These are phyloP conservation scores for Arthrinium puccinioides DNA, from an alignment of 2,329 filamentous ascomycete genomes.

Conservation along the genomic window DNA sequence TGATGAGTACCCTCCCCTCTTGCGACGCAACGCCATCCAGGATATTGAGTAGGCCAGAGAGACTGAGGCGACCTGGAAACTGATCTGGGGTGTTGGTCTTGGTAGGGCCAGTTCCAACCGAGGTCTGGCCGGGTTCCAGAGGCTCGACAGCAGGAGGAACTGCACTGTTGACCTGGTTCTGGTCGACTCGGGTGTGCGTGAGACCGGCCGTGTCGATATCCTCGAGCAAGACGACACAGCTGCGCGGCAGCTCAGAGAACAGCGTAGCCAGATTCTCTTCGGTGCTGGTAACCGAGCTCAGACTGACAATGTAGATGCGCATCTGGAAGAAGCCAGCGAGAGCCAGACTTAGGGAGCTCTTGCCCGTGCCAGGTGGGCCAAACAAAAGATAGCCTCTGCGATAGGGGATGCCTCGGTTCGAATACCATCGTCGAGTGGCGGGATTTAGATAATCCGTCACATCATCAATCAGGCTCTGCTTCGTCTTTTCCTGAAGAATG, in stretches of 20 bases:
- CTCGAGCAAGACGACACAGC: slow-evolving; percentile 68
- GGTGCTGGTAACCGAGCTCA: slow-evolving; percentile 54
- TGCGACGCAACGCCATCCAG: slow-evolving; percentile 66
- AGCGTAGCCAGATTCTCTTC: slow-evolving; percentile 59
- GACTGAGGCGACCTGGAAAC: slow-evolving; percentile 42
- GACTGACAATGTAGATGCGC: slow-evolving; percentile 64
- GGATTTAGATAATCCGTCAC: slow-evolving; percentile 57
- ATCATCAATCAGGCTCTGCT: slow-evolving; percentile 52
- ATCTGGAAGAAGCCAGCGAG: slow-evolving; percentile 64
- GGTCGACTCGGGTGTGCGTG: slow-evolving; percentile 47
- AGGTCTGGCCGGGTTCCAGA: slow-evolving; percentile 25
- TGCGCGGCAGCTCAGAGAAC: slow-evolving; percentile 59
- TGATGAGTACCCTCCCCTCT: slow-evolving; percentile 56
- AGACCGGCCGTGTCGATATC: slow-evolving; percentile 70
- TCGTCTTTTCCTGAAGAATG: slow-evolving; percentile 54
- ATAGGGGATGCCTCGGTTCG: slow-evolving; percentile 77
- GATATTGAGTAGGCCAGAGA: slow-evolving; percentile 74
- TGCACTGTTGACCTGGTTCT: slow-evolving; percentile 8
- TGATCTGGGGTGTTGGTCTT: slow-evolving; percentile 9
- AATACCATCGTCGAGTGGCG: slow-evolving; percentile 67
- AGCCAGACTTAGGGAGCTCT: slow-evolving; percentile 64
- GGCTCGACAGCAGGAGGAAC: slow-evolving; percentile 13
- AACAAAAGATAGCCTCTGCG: slow-evolving; percentile 76
- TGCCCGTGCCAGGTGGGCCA: slow-evolving; percentile 75
- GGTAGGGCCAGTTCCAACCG: slow-evolving; percentile 19